Evolutionary conservation across 495 filamentous ascomycete genomes (phyloP).

Genomic region (Xylaria scruposa): DNA sequence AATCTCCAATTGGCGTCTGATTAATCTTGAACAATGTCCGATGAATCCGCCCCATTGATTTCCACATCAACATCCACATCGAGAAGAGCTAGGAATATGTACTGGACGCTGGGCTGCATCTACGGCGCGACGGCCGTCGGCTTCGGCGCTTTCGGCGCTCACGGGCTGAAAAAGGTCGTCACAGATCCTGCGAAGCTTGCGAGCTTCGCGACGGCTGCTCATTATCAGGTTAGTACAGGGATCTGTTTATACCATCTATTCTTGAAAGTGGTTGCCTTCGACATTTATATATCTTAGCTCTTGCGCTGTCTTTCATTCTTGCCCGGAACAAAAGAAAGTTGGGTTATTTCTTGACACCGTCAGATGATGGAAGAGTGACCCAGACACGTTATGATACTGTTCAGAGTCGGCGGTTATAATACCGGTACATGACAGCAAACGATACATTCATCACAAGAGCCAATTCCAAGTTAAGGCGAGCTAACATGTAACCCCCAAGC

Average conservation of each 20-base stretch:
- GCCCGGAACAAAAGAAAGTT: too few species aligned
- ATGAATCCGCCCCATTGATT: constrained; percentile 24
- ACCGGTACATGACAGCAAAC: not conserved
- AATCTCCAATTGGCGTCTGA: not conserved
- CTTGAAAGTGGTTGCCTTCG: not conserved
- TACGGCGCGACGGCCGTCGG: constrained; percentile 64
- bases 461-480: not conserved
- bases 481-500: constrained; percentile 39
- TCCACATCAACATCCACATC: not conserved
- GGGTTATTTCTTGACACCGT: not conserved
- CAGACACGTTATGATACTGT: not conserved
- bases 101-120: constrained; percentile 65
- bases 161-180: constrained; percentile 65
- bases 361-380: not conserved
- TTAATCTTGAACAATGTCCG: constrained; percentile 19
- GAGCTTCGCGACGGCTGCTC: constrained; percentile 64
- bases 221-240: constrained; percentile 60
- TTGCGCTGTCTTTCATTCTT: not conserved
- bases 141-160: constrained; percentile 69
- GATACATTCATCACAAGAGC: not conserved
- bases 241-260: not conserved
- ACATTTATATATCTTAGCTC: not conserved
- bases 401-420: not conserved
- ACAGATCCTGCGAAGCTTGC: constrained; percentile 59
- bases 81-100: constrained; percentile 32